Percentiles rank a stretch among this genome's conserved stretches.
These are phyloP conservation scores for Leptosphaerulina australis DNA, from an alignment of 2,329 filamentous ascomycete species.

Conservation along the genomic window DNA sequence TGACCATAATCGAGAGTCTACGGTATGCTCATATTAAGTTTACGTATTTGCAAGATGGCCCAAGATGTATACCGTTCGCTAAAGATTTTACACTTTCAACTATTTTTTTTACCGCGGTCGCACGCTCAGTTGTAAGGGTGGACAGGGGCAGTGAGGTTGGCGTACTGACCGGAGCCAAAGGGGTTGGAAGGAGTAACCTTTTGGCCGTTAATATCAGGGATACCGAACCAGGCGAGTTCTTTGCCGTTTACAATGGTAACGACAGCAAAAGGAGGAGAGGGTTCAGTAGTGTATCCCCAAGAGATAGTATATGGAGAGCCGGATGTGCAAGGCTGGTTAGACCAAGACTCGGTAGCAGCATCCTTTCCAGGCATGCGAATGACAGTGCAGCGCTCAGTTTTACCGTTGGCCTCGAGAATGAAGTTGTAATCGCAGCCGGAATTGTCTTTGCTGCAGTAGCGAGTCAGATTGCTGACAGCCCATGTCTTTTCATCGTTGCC, in stretches of 20 bases:
- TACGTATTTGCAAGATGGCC: conserved; percentile 1
- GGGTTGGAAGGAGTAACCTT: conserved; percentile 18
- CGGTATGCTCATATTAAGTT: neutral
- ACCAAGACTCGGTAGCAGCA: conserved; percentile 22
- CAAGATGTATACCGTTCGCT: neutral
- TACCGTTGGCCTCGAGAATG: conserved; percentile 15
- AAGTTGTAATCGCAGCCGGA: conserved; percentile 29
- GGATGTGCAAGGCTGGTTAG: conserved; percentile 18
- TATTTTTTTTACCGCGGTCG: neutral
- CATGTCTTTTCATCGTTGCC: conserved; percentile 21
- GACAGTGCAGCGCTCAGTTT: conserved; percentile 23
- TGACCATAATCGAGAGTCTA: neutral
- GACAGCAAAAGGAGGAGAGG: conserved; percentile 20
- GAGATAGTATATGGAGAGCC: conserved; percentile 18
- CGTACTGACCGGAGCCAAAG: conserved; percentile 21
- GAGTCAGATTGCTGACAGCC: conserved; percentile 18
- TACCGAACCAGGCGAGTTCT: conserved; percentile 25
- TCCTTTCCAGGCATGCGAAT: conserved; percentile 22
- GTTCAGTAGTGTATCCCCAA: conserved; percentile 22
- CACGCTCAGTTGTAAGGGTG: conserved; percentile 17
- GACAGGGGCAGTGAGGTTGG: conserved; percentile 14
- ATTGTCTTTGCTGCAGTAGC: conserved; percentile 24
- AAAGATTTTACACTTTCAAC: neutral
- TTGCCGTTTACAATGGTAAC: conserved; percentile 20
- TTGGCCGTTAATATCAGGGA: conserved; percentile 22